Evolutionary conservation across 345 rosid genomes (phyloP).

Genomic region (Trapa incisa): DNA sequence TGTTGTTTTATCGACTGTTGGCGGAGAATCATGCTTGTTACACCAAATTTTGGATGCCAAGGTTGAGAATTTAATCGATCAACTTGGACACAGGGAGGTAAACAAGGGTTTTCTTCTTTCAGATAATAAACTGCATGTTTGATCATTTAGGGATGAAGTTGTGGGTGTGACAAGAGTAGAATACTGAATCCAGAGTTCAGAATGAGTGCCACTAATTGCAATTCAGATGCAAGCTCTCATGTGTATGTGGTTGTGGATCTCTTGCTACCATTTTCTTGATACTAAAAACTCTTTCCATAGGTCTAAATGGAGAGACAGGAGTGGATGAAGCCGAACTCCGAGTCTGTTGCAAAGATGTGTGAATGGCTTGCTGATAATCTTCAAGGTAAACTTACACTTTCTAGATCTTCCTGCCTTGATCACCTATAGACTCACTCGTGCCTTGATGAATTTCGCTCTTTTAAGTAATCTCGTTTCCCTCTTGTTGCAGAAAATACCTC

Average conservation of each 20-base stretch:
- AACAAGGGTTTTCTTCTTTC: too few relatives aligned
- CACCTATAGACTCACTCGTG: background rate
- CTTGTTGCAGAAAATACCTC: background rate
- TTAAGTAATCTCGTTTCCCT: background rate
- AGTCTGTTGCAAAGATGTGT: conserved; percentile 22
- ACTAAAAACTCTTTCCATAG: background rate
- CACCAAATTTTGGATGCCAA: background rate
- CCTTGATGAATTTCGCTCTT: background rate
- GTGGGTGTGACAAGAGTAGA: background rate
- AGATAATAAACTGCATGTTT: background rate
- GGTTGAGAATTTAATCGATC: background rate
- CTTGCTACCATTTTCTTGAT: background rate
- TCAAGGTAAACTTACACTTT: conserved; percentile 10
- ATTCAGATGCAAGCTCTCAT: background rate
- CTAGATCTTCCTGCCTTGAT: background rate
- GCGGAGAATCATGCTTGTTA: background rate
- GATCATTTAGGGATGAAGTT: background rate
- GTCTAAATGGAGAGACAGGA: conserved; percentile 12
- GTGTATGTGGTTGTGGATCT: background rate
- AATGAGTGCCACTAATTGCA: background rate
- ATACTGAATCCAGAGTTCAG: background rate
- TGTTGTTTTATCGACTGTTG: background rate
- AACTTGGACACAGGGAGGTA: background rate
- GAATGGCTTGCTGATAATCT: conserved; percentile 38
- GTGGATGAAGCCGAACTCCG: conserved; percentile 3